Evolutionary conservation across 257 asterid genomes (phyloP), one percentile per base, ranked within the genome.

Genomic region (Eucommia ulmoides): DNA sequence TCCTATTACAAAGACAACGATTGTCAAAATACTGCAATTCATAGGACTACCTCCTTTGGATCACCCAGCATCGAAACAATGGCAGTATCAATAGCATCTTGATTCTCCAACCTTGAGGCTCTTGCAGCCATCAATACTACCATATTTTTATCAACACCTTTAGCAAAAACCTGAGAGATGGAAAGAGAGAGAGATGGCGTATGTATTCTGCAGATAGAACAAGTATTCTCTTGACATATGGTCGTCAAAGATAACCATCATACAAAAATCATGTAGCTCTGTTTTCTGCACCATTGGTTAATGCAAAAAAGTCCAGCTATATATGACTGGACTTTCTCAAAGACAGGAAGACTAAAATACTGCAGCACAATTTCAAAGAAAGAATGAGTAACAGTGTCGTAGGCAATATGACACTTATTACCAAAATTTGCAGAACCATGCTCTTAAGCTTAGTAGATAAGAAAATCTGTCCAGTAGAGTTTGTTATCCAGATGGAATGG

Each of bases 101-200:
- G 44, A 35, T 35, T 35, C 44, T 35, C 44, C 44, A 35, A 3
- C 44, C 44, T 35, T 35, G 44, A 35, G 11, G 44, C 44, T 11
- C 44, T 35, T 35, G 44, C 44, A 35, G 44, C 44, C 44, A 35
- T 35, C 16, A 35, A 35, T 35, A 35, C 44, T 10, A 35, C 44
- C 44, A 35, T 35, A 35, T 35, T 17, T 2, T 35, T 35, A 2
- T 35, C 44, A 11, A 35, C 44, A 11, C 44, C 44, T 35, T 35
- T 35, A 9, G 16, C 44, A 35, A 35, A 35, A 35, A 35, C 44
- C 44, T 35, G 44, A 35, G n/a, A n/a, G n/a, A n/a, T n/a, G n/a
- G n/a, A n/a, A n/a, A n/a, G n/a, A n/a, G n/a, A n/a, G n/a, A n/a
- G n/a, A n/a, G n/a, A n/a, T n/a, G n/a, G n/a, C n/a, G n/a, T n/a